Conservation (phyloP, 345 rosid genomes). For the Bretschneidera sinensis region DNA sequence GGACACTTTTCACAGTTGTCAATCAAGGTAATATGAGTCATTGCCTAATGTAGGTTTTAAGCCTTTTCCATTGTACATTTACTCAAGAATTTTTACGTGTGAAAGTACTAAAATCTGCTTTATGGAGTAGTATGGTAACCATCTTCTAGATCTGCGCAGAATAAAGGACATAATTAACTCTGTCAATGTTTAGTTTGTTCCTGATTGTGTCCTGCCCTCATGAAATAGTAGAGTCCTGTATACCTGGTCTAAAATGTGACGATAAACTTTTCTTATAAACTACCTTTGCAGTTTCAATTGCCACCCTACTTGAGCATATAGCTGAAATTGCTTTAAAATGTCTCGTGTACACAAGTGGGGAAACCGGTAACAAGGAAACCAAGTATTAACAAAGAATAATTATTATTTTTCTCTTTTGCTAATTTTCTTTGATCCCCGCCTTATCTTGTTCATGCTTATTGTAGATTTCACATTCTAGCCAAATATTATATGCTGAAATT, state of each 20-base stretch:
- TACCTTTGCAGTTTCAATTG: too few species aligned
- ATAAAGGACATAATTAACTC: background rate
- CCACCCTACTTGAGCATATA: background rate
- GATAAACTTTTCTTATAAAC: too few species aligned
- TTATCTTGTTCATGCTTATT: background rate
- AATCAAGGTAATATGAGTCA: constrained; percentile 49
- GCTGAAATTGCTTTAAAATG: background rate
- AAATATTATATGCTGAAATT: too few species aligned
- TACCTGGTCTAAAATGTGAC: too few species aligned
- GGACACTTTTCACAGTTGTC: constrained; percentile 95
- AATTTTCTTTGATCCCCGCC: background rate
- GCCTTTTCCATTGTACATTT: too few species aligned
- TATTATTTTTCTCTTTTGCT: background rate
- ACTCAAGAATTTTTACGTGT: too few species aligned
- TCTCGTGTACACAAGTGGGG: background rate
- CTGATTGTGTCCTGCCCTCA: too few species aligned
- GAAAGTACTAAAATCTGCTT: background rate
- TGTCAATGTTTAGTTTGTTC: background rate
- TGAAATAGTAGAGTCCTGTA: too few species aligned
- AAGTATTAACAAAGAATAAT: background rate
- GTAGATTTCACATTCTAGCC: background rate
- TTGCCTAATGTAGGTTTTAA: constrained; percentile 1
- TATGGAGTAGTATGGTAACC: background rate
- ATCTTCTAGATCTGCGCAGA: background rate
- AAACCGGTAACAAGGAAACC: too few species aligned